Base-by-base conservation (phyloP, 495 filamentous ascomycete species). In the Podospora sp. region DNA sequence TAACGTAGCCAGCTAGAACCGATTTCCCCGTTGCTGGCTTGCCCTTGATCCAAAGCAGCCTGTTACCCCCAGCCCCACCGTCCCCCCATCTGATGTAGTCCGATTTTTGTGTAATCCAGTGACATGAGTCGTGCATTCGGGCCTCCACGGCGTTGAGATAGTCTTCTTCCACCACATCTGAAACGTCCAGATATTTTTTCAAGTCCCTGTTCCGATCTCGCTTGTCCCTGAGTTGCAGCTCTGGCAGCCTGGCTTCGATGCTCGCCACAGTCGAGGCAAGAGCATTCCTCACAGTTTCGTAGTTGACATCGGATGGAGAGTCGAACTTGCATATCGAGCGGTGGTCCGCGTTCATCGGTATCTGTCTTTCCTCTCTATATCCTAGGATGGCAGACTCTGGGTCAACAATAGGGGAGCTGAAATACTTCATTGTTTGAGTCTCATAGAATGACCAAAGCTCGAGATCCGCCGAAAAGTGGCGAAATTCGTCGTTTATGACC, bases 391-490 rank as follows among this genome's bases (percentile, higher is more conserved):
- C 79, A 0, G 80, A 82, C 26, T 81, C 74, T 50, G 69, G 76
- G 0, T 81, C 77, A 1, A 84, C 80, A 40, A 84, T 73, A 8
- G 80, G 36, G 22, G 62, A 29, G n/a, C n/a, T 60, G 35, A 64
- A 49, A 8, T 68, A 58, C 55, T 21, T 72, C 21, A 66, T 61
- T 9, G 29, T 12, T 74, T 79, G n/a, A 24, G 66, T 50, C 66
- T 84, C 83, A 46, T 81, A 85, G 67, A 84, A 84, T 9, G 83
- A 83, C 35, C 72, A 76, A 0, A 85, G 62, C 0, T 68, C 58
- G 1, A 83, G 29, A n/a, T 73, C 67, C 5, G 36, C 68, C 11
- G 74, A 68, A 36, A 76, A 55, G 25, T 79, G 69, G 9, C 80
- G 74, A 67, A 85, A 85, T 24, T 81, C 74, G 27, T 84, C 82